Conservation (phyloP, 2,329 filamentous ascomycete species). For the Microascus cirrosus region DNA sequence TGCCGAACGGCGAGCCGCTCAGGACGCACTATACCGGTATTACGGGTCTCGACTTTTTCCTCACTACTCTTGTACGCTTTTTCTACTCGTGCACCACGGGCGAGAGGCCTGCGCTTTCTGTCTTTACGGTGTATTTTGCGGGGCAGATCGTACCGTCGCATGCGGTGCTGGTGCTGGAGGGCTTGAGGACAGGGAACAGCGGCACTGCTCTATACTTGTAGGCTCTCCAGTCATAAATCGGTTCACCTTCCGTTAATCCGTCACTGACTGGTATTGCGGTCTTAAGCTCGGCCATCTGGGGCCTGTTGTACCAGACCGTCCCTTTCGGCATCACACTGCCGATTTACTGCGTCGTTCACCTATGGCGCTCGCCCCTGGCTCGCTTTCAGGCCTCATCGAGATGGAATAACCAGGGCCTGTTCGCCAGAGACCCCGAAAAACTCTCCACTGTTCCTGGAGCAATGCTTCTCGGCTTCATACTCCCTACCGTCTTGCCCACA, state of each 20-base stretch:
- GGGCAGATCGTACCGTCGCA: constrained; percentile 12
- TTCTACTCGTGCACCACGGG: constrained; percentile 10
- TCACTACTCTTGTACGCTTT: constrained; percentile 9
- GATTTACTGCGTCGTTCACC: constrained; percentile 11
- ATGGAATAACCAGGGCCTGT: constrained; percentile 1
- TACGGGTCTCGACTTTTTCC: constrained; percentile 8
- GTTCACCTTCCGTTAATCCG: background rate
- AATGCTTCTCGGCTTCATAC: constrained; percentile 9
- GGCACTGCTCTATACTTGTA: constrained; percentile 11
- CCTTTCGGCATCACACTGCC: constrained; percentile 12
- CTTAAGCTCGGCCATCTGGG: constrained; percentile 11
- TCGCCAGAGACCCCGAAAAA: constrained; percentile 9
- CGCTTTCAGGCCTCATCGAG: constrained; percentile 5
- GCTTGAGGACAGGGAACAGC: constrained; percentile 10
- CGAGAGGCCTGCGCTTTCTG: constrained; percentile 5
- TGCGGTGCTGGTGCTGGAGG: constrained; percentile 9
- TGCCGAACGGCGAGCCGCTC: background rate
- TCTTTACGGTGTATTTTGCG: constrained; percentile 11
- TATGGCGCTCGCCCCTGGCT: constrained; percentile 11
- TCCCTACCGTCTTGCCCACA: constrained; percentile 9
- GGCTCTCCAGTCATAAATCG: background rate
- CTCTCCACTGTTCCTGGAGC: constrained; percentile 5
- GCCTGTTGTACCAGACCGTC: constrained; percentile 11
- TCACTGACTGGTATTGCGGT: background rate
- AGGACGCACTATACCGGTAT: constrained; percentile 10